Evolutionary conservation across 345 rosid species (phyloP).

Genomic region (Gossypium sturtianum): DNA sequence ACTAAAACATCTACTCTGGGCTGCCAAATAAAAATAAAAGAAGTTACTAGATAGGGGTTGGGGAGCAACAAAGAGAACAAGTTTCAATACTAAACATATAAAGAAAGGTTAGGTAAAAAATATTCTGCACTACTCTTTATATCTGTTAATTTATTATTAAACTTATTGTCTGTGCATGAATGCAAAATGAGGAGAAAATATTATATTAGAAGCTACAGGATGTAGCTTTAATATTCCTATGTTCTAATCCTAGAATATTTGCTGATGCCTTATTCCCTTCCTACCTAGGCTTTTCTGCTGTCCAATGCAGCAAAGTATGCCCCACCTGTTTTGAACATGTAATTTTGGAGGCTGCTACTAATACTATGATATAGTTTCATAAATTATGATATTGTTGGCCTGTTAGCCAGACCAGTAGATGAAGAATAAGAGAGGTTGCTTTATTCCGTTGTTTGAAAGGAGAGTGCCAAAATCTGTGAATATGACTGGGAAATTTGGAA

Average conservation of each 20-base stretch:
- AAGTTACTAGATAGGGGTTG: background rate
- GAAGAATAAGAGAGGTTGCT: background rate
- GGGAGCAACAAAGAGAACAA: conserved; percentile 10
- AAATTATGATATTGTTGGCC: background rate
- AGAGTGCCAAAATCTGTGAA: background rate
- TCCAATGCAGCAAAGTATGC: background rate
- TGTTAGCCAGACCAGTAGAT: conserved; percentile 7
- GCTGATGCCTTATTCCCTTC: background rate
- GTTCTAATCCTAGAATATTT: background rate
- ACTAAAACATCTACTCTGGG: conserved; percentile 9
- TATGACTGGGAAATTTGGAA: conserved; percentile 1
- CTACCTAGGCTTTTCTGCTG: background rate
- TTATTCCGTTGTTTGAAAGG: background rate
- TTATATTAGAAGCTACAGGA: background rate
- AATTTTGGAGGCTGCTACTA: background rate
- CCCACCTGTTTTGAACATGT: background rate
- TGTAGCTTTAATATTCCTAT: background rate
- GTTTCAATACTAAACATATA: background rate
- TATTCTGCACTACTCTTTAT: background rate
- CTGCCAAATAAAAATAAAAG: background rate
- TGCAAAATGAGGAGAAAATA: background rate
- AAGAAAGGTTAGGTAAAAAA: background rate
- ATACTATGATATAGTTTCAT: background rate
- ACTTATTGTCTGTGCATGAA: background rate
- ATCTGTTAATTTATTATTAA: background rate